phyloP scores from a whole-genome alignment of 768 basidiomycete genomes.

The Agaricus bisporus region DNA sequence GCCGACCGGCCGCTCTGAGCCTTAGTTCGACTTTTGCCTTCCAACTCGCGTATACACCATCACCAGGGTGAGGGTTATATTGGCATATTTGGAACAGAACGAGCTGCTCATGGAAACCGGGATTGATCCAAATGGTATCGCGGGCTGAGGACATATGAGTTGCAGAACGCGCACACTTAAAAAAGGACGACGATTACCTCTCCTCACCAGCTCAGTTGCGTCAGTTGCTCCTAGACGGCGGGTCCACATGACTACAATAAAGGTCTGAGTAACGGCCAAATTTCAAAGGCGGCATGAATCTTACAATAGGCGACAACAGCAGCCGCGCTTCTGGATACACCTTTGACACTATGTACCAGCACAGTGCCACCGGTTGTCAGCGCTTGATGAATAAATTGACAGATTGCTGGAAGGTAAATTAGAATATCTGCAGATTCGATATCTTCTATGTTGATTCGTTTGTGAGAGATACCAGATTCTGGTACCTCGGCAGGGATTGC shows the following conservation, averaged over 20 bases:
- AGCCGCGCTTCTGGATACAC: slow-evolving; percentile 59
- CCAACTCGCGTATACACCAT: slow-evolving; percentile 67
- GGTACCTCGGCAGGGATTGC: slow-evolving; percentile 65
- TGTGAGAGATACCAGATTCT: slow-evolving; percentile 61
- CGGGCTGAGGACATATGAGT: slow-evolving; percentile 38
- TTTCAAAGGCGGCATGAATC: slow-evolving; percentile 18
- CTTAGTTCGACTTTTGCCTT: slow-evolving; percentile 46
- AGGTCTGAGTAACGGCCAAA: not conserved
- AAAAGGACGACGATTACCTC: slow-evolving; percentile 32
- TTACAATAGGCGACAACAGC: slow-evolving; percentile 75
- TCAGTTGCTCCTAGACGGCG: slow-evolving; percentile 48
- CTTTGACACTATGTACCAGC: slow-evolving; percentile 64
- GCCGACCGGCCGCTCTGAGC: slow-evolving; percentile 35
- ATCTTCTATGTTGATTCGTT: slow-evolving; percentile 67
- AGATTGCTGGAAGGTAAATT: slow-evolving; percentile 59
- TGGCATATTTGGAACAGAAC: slow-evolving; percentile 70
- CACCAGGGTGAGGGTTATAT: slow-evolving; percentile 52
- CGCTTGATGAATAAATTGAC: slow-evolving; percentile 61
- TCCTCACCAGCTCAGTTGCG: slow-evolving; percentile 55
- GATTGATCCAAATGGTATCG: slow-evolving; percentile 72
- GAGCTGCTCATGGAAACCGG: slow-evolving; percentile 77
- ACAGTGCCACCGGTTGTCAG: slow-evolving; percentile 52
- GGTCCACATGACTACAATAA: slow-evolving; percentile 58
- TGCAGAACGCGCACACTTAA: slow-evolving; percentile 1
- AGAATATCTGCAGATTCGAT: slow-evolving; percentile 65